Conservation (phyloP, 768 basidiomycete genomes). For the Saitozyma podzolica region DNA sequence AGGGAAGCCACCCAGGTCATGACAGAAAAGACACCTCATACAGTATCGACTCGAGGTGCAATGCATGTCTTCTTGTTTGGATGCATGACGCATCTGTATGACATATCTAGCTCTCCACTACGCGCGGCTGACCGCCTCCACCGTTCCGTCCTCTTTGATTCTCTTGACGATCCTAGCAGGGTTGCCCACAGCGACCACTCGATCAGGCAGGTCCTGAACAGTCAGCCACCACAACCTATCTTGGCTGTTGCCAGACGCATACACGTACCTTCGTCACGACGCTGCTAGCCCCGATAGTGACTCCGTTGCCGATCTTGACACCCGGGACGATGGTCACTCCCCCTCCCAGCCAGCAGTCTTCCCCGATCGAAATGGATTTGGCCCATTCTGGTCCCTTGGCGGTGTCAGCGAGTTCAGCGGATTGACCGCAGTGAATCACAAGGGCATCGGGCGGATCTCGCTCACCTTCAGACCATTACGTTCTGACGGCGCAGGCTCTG, state of each 20-base stretch:
- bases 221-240: slow-evolving; percentile 4
- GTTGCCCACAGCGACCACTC: slow-evolving; percentile 51
- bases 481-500: slow-evolving; percentile 27
- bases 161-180: slow-evolving; percentile 51
- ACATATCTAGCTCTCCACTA: neutral
- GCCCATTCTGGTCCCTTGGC: slow-evolving; percentile 43
- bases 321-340: slow-evolving; percentile 44
- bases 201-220: slow-evolving; percentile 12
- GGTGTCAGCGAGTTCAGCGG: too few species aligned
- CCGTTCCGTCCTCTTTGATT: slow-evolving; percentile 36
- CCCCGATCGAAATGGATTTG: slow-evolving; percentile 47
- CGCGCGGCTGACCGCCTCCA: slow-evolving; percentile 11
- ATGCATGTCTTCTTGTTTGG: too few species aligned
- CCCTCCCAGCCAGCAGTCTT: slow-evolving; percentile 54
- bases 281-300: slow-evolving; percentile 40
- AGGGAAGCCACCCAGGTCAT: too few species aligned
- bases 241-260: too few species aligned
- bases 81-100: too few species aligned
- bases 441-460: too few species aligned
- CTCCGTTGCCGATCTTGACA: slow-evolving; percentile 50
- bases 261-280: slow-evolving; percentile 45
- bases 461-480: slow-evolving; percentile 35
- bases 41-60: too few species aligned
- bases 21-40: too few species aligned
- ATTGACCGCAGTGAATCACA: too few species aligned